Evolutionary conservation across 2,329 filamentous ascomycete species (phyloP).

Genomic region (Epichloe brachyelytri): DNA sequence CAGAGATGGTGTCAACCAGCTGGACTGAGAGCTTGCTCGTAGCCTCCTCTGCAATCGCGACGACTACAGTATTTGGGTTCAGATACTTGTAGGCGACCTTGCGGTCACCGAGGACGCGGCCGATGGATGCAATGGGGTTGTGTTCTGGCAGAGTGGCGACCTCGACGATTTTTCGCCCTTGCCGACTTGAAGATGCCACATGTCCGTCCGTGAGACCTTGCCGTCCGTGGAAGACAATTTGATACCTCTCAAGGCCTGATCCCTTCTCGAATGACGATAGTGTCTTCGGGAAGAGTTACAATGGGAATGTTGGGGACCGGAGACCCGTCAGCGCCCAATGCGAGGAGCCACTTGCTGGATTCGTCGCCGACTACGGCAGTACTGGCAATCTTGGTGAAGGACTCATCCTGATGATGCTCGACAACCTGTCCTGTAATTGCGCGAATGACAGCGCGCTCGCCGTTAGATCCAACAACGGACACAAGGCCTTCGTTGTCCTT

Average conservation of each 20-base stretch:
- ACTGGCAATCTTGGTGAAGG: constrained; percentile 14
- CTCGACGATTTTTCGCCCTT: constrained; percentile 52
- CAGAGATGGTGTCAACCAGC: constrained; percentile 76
- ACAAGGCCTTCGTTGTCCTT: constrained; percentile 43
- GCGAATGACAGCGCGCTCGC: constrained; percentile 47
- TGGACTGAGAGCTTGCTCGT: constrained; percentile 55
- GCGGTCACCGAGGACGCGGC: constrained; percentile 80
- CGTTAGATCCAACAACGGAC: constrained; percentile 45
- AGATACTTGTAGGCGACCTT: constrained; percentile 97
- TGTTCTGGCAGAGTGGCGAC: constrained; percentile 58
- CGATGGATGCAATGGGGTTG: constrained; percentile 88
- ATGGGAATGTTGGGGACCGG: constrained; percentile 30
- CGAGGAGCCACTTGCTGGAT: constrained; percentile 39
- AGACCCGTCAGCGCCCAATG: constrained; percentile 37
- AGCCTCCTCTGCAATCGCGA: constrained; percentile 53
- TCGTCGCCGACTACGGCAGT: constrained; percentile 40
- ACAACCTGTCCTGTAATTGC: constrained; percentile 36
- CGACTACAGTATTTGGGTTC: constrained; percentile 70
- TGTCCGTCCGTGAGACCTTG: constrained; percentile 30
- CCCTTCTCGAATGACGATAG: constrained; percentile 38
- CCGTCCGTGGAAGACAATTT: constrained; percentile 33
- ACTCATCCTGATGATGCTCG: not conserved
- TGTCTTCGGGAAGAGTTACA: constrained; percentile 36
- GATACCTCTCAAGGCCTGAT: constrained; percentile 41
- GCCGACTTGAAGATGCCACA: constrained; percentile 64